Evolutionary conservation across 1,139 yeast species (phyloP).

Genomic region (Hansenula sp.): DNA sequence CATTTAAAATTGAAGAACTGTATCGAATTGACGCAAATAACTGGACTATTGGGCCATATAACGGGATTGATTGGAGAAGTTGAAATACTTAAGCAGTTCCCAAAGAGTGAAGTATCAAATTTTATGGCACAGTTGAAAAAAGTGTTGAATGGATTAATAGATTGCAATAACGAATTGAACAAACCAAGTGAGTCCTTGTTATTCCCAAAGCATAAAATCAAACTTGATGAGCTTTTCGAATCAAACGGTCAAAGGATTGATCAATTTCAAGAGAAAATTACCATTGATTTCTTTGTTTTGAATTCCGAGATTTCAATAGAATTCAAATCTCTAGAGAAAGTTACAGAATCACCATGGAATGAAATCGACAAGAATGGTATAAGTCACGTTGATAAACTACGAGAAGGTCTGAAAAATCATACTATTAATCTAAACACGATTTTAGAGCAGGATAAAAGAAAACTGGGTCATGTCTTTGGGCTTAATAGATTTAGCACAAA

Average conservation of each 20-base stretch:
- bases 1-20: conserved; percentile 11
- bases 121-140: conserved; percentile 12
- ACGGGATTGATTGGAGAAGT: conserved; percentile 11
- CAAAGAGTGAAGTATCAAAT: conserved; percentile 5
- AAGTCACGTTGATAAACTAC: conserved; percentile 24
- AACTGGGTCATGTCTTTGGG: conserved; percentile 16
- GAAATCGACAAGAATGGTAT: conserved; percentile 25
- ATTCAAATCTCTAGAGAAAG: conserved; percentile 17
- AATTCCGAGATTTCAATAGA: conserved; percentile 22
- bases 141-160: conserved; percentile 33
- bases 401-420: conserved; percentile 23
- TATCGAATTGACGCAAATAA: conserved; percentile 10
- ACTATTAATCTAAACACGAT: conserved; percentile 14
- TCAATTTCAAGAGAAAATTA: conserved; percentile 15
- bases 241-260: conserved; percentile 8
- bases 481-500: conserved; percentile 22
- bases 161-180: conserved; percentile 22
- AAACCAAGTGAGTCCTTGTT: conserved; percentile 16
- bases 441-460: conserved; percentile 11
- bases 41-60: conserved; percentile 8
- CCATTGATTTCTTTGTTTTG: conserved; percentile 18
- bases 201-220: conserved; percentile 18
- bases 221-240: conserved; percentile 10
- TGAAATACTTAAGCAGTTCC: conserved; percentile 8
- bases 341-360: conserved; percentile 32